Evolutionary conservation across 441 rosid species (phyloP).

Genomic region (Pelargonium fulgidum): DNA sequence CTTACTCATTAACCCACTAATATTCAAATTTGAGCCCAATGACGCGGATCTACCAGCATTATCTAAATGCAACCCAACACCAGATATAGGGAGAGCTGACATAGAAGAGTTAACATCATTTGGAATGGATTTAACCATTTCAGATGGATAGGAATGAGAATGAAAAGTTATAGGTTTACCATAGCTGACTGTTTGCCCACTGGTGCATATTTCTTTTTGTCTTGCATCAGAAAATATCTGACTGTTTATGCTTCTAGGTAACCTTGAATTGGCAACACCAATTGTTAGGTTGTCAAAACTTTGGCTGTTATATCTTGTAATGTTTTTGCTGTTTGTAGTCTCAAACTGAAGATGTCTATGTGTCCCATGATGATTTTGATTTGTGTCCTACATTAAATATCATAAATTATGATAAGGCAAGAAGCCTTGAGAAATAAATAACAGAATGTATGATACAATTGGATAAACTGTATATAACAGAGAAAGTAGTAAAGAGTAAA

Average conservation of each 20-base stretch:
- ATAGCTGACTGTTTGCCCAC: slow-evolving; percentile 13
- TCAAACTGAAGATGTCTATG: slow-evolving; percentile 36
- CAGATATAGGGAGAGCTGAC: slow-evolving; percentile 12
- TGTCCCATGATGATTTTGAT: slow-evolving; percentile 24
- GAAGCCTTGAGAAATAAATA: slow-evolving; percentile 6
- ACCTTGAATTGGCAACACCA: slow-evolving; percentile 11
- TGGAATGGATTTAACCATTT: slow-evolving; percentile 12
- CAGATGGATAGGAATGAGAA: slow-evolving; percentile 15
- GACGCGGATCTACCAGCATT: slow-evolving; percentile 2
- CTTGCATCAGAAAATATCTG: slow-evolving; percentile 16
- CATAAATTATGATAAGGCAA: slow-evolving; percentile 3
- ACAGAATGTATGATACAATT: neutral
- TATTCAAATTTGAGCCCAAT: slow-evolving; percentile 14
- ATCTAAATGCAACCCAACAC: slow-evolving; percentile 18
- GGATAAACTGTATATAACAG: neutral
- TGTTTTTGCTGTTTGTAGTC: slow-evolving; percentile 7
- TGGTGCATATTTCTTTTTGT: slow-evolving; percentile 5
- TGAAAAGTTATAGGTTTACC: slow-evolving; percentile 8
- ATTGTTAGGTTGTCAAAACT: slow-evolving; percentile 11
- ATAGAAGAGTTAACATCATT: slow-evolving; percentile 11
- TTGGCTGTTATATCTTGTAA: slow-evolving; percentile 9
- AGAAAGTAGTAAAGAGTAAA: too few relatives aligned
- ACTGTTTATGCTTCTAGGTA: slow-evolving; percentile 12
- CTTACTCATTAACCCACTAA: slow-evolving; percentile 16
- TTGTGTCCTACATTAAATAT: slow-evolving; percentile 18